Evolutionary conservation across 176 grass and related monocot genomes (phyloP), one percentile per base, ranked within the genome.

Genomic region (Phragmites australis): DNA sequence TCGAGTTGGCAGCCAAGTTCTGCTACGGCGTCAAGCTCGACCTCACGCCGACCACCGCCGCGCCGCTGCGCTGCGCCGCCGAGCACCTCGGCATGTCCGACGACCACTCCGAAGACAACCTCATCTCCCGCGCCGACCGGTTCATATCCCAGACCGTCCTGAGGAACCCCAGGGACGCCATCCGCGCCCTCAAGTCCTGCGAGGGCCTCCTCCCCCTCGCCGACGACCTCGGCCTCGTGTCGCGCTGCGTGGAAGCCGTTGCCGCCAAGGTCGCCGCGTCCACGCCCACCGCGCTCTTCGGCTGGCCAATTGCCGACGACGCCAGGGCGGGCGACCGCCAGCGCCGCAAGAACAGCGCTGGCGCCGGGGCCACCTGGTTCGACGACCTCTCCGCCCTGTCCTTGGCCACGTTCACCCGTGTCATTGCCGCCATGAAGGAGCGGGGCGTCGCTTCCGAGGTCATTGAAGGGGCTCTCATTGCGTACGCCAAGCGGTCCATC

Each of bases 11-110:
- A 29, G 93, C 97, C 70, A 99, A 99, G 81, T 99, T 99, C 85
- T 99, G 97, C 88, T 99, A 99, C 71, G 97, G 93, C 70, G 90
- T 96, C 17, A 99, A 96, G 81, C 90, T 99, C 13, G 93, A 96
- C 73, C 89, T 99, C 59, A 96, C 97, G 31, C 77, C 93, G 47
- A 56, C 74, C 46, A 96, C 90, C 23, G 89, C 88, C 43, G 85
- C 81, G 25, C 93, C 90, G 40, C 86, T 99, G 23, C 88, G 86
- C 53, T 99, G 97, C 88, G 90, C 93, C 13, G 93, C 97, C 17
- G 90, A 93, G 76, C 93, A 90, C 68, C 89, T 99, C 27, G 93
- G 73, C 61, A 99, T 99, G 93, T 73, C 84, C 1, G 93, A 99
- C 47, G 90, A 91, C 82, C 93, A 93, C 75, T 86, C 93, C 16